These are phyloP conservation scores for Quercus glauca DNA, from an alignment of 306 rosid genomes.

Conservation along the genomic window DNA sequence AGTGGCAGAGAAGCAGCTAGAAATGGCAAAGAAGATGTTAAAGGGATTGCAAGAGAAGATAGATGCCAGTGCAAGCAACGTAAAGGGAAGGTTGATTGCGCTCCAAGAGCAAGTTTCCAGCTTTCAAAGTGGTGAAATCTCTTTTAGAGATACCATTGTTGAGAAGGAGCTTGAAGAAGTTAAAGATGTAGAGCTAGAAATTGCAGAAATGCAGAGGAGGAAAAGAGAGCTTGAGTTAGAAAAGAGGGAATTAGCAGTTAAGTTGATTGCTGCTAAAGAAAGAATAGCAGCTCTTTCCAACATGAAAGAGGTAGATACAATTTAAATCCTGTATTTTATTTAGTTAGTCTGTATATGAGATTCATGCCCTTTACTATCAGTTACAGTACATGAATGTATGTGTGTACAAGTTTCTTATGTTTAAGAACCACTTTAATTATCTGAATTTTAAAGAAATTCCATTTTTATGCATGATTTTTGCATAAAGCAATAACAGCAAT, in stretches of 20 bases:
- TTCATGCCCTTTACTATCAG: too few relatives aligned
- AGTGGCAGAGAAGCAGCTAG: slow-evolving; percentile 29
- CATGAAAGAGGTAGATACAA: slow-evolving; percentile 19
- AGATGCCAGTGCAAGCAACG: background rate
- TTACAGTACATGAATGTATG: too few relatives aligned
- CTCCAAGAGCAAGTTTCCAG: slow-evolving; percentile 30
- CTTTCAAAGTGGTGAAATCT: slow-evolving; percentile 8
- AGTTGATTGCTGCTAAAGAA: slow-evolving; percentile 21
- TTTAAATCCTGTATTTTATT: too few relatives aligned
- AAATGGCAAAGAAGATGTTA: slow-evolving; percentile 23
- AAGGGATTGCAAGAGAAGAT: slow-evolving; percentile 29
- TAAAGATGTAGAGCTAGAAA: slow-evolving; percentile 20
- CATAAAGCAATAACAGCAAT: too few relatives aligned
- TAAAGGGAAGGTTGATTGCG: slow-evolving; percentile 23
- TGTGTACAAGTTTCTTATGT: too few relatives aligned
- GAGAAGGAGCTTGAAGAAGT: slow-evolving; percentile 29
- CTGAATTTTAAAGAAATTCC: too few relatives aligned
- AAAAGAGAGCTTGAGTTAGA: slow-evolving; percentile 52
- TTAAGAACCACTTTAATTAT: too few relatives aligned
- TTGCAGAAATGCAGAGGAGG: slow-evolving; percentile 36
- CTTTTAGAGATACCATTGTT: slow-evolving; percentile 4
- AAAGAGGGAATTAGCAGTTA: slow-evolving; percentile 39
- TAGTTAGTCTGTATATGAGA: too few relatives aligned
- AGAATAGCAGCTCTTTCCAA: slow-evolving; percentile 27
- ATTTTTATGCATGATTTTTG: too few relatives aligned